Percentiles rank a stretch among this genome's conserved stretches.
These are phyloP conservation scores for Ceratopteris richardii DNA, from an alignment of 75 land plant genomes.

Conservation along the genomic window DNA sequence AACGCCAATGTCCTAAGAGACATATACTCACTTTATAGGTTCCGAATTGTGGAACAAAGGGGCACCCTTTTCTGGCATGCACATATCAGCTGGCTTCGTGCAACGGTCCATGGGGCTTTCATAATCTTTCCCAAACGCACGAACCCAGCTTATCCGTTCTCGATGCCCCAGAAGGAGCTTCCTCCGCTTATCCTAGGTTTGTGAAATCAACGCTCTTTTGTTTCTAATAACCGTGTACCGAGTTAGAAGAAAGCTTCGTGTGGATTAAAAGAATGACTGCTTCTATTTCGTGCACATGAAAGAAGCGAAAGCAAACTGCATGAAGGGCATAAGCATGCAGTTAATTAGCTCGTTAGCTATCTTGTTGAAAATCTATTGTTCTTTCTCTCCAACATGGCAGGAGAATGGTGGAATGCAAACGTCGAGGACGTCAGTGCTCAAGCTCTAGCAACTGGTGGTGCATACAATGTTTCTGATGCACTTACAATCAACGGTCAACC, in stretches of 20 bases:
- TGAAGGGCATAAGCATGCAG: too few species aligned
- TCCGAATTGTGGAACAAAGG: conserved; percentile 21
- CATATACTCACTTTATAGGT: too few species aligned
- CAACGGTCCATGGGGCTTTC: conserved; percentile 24
- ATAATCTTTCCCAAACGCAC: conserved; percentile 12
- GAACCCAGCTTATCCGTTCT: conserved; percentile 8
- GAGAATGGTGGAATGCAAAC: conserved; percentile 35
- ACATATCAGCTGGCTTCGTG: conserved; percentile 27
- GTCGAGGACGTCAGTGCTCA: conserved; percentile 22
- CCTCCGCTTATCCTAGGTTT: conserved; percentile 19
- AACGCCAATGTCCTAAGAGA: too few species aligned
- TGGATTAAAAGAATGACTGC: too few species aligned
- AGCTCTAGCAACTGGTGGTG: conserved; percentile 22
- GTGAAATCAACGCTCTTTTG: too few species aligned
- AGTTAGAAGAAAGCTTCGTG: too few species aligned
- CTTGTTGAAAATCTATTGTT: too few species aligned
- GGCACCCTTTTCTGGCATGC: conserved; percentile 19
- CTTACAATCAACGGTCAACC: conserved; percentile 36
- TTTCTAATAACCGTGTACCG: too few species aligned
- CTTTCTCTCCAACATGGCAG: too few species aligned
- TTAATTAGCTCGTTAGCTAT: too few species aligned
- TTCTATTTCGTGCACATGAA: too few species aligned
- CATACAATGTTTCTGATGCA: conserved; percentile 24
- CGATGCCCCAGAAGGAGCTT: conserved; percentile 10
- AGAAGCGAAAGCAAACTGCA: too few species aligned